A percentile compares a stretch with the other conserved stretches of the same genome.
phyloP scores from a whole-genome alignment of 1,139 yeast species.

The Nadsonia commutata region DNA sequence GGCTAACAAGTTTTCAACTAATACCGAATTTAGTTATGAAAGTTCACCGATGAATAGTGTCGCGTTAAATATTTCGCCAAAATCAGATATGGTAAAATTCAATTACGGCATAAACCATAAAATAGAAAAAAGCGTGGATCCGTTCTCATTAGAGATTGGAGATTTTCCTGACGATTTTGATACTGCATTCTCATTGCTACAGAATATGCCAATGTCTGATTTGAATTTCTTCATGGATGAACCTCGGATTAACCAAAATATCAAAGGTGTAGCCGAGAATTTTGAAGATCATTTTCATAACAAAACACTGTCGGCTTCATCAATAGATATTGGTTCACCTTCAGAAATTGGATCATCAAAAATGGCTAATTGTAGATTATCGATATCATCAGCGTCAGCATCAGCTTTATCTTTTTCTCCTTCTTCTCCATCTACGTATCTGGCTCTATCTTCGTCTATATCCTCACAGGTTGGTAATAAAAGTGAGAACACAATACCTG shows the following conservation, averaged over 20 bases:
- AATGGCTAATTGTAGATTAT: too few species aligned
- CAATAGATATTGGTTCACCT: too few species aligned
- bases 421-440: too few species aligned
- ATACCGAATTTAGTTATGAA: slow-evolving; percentile 55
- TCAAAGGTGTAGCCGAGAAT: not conserved
- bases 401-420: too few species aligned
- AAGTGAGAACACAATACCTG: too few species aligned
- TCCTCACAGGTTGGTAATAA: too few species aligned
- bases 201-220: not conserved
- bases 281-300: too few species aligned
- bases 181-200: slow-evolving; percentile 1
- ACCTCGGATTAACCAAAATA: not conserved
- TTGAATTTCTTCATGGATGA: not conserved
- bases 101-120: slow-evolving; percentile 3
- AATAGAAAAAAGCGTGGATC: slow-evolving; percentile 5
- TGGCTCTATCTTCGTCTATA: too few species aligned
- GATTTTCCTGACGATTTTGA: slow-evolving; percentile 10
- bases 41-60: slow-evolving; percentile 23
- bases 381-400: too few species aligned
- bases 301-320: too few species aligned
- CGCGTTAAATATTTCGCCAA: slow-evolving; percentile 8
- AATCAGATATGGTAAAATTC: not conserved
- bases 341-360: too few species aligned
- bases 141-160: slow-evolving; percentile 2
- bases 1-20: slow-evolving; percentile 47